Base-by-base conservation (phyloP, 2,329 filamentous ascomycete species). In the Clonostachys byssicola region DNA sequence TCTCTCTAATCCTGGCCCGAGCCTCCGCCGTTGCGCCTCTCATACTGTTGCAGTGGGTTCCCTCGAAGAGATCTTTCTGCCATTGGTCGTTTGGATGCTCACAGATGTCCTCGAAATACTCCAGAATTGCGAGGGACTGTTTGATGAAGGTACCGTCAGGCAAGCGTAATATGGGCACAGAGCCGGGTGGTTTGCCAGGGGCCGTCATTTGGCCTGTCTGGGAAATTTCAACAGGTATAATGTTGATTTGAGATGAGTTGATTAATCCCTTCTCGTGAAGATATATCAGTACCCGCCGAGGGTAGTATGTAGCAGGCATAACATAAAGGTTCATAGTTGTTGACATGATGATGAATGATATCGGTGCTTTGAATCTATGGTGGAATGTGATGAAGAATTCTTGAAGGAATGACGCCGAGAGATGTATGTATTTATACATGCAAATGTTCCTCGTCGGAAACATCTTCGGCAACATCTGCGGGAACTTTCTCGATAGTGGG, bases 41-140 rank as follows among this genome's bases (percentile, higher is more conserved):
- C 43, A 34, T 36, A 34, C n/a, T 12, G 33, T 34, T 36, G 7
- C 20, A 14, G 16, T 43, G 5, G 23, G 43, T 34, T 14, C 33
- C 16, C 9, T 35, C 10, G 9, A 16, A 23, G 6, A 44, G 33
- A 12, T 34, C 33, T 10, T 16, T 47, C 33, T 55, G 50, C 53
- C 53, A 55, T 30, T 49, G 17, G 33, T 51, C 36, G n/a, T 49
- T 34, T 12, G 52, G 53, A 10, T 51, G 48, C 14, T 54, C 52
- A 42, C 52, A 58, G 17, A 57, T 43, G 23, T 57, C 55, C 47
- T 58, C 52, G 34, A 57, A 47, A 45, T 56, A 58, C 3, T 57
- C 51, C 5, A 58, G 39, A 13, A 58, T 57, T 8, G 54, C 55
- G n/a, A 56, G 12, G 4, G 55, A 55, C 40, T 56, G 52, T 40